phyloP scores from a whole-genome alignment of 208 protist genomes.

The Plasmodiophora brassicae region DNA sequence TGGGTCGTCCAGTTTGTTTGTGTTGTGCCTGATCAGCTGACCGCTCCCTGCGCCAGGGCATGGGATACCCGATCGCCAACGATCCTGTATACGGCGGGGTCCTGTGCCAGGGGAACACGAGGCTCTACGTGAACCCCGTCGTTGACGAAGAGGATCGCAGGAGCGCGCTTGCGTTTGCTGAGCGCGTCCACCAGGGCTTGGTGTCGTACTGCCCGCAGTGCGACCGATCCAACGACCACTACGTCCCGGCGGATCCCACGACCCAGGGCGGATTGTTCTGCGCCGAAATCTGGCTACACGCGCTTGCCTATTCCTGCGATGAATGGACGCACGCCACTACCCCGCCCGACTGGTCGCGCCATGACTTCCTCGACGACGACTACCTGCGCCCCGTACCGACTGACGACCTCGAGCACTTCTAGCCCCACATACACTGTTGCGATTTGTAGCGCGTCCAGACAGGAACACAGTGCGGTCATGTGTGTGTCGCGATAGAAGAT shows the following conservation, averaged over 20 bases:
- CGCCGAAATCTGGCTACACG: conserved; percentile 21
- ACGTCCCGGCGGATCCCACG: not conserved
- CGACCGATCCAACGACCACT: not conserved
- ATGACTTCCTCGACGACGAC: not conserved
- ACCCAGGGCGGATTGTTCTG: not conserved
- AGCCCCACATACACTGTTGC: no score
- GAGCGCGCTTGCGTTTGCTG: not conserved
- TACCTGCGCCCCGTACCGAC: not conserved
- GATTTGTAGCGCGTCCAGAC: no score
- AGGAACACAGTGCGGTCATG: no score
- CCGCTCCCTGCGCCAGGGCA: no score
- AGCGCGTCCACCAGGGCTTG: not conserved
- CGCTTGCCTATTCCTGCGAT: not conserved
- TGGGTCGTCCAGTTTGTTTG: no score
- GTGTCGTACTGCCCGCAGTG: not conserved
- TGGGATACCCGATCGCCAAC: conserved; percentile 28
- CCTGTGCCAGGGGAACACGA: not conserved
- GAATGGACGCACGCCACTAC: not conserved
- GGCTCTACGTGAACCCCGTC: not conserved
- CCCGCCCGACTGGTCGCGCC: not conserved
- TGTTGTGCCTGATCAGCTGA: no score
- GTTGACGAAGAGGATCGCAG: not conserved
- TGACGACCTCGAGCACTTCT: not conserved
- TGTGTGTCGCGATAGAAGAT: no score
- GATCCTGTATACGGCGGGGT: conserved; percentile 14